Evolutionary conservation across 129 eudicot genomes (phyloP), one percentile per base, ranked within the genome.

Genomic region (Flaveria robusta): DNA sequence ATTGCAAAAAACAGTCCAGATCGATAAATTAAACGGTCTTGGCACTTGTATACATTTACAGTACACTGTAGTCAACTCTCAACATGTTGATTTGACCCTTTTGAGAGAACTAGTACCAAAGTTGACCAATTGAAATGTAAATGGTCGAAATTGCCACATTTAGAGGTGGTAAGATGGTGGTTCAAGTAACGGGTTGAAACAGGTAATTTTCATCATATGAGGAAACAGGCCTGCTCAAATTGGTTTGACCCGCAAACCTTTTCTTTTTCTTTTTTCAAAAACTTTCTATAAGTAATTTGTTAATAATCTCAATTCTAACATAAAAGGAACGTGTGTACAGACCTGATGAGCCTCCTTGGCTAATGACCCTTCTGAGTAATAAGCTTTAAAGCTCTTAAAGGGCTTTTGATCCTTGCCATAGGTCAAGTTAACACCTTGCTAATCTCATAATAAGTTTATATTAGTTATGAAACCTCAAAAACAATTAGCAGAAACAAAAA

Each of bases 401-500:
- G 41, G 52, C 23, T 66, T 76, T 39, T 50, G 50, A 66, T 65
- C 80, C 80, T 76, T 76, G 7, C 31, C 34, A 76, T 65, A 65
- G 65, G 26, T 65, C 51, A 31, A 76, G 74, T 66, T 29, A 76
- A 76, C 64, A 76, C 73, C 65, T 31, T 66, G 72, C 66, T 76
- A n/a, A 66, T 18, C 22, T 73, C 42, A 43, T 58, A 19, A 39
- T 15, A 54, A 20, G 72, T 42, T 41, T 20, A 5, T 54, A 18
- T 71, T 19, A 19, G 76, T 72, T 4, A 24, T 14, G 6, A 29
- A 54, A 20, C 31, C 31, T 72, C 34, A 71, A 39, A 67, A 67
- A 10, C 34, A 67, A 9, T 10, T 41, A 20, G 18, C 9, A 41
- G 54, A 41, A 22, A 46, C 74, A 46, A 23, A n/a, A n/a, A 19